Base-by-base conservation (phyloP, 2,329 filamentous ascomycete genomes). In the Dactylellina cionopaga region DNA sequence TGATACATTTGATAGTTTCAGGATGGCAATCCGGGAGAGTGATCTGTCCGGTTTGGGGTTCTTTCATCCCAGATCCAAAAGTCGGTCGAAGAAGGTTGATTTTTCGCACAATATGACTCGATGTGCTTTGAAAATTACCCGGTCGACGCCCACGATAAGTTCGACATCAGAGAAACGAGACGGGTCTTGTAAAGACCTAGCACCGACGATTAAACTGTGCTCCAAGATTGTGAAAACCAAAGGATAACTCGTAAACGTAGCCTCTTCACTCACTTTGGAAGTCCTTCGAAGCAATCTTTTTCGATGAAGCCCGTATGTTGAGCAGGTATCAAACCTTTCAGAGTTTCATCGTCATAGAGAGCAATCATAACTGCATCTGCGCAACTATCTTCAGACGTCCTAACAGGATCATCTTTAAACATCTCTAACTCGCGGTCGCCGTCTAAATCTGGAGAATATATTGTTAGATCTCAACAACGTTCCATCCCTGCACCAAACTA, bases 91-190 rank as follows among this genome's bases (percentile, higher is more conserved):
- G 33, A 47, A 66, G 4, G 27, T 10, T 1, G 62, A 66, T 31
- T 43, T 66, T 13, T 66, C 62, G 27, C 25, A 25, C 0, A 68
- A 17, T 11, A 68, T 54, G 9, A n/a, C 41, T 25, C 54, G 17
- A 15, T 68, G 63, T 3, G 31, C 63, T 13, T 59, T 44, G 7
- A 59, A n/a, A 0, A 52, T 9, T 5, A 15, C 35, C 10, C 24
- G n/a, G 2, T 22, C 10, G 1, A 52, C 17, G 15, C 63, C 43
- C 52, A 68, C 52, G 17, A 51, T 19, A 15, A 59, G 24, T 2
- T 54, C n/a, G n/a, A 59, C 15, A 37, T 68, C 63, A 2, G 54
- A 59, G 43, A 68, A 68, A 25, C 54, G 62, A 25, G 39, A 15
- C n/a, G n/a, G 13, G 41, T 43, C 19, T 33, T 13, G n/a, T 47